Percentiles rank a stretch among this genome's conserved stretches.
Conservation (phyloP, 2,329 filamentous ascomycete genomes). For the Rosellinia necatrix region DNA sequence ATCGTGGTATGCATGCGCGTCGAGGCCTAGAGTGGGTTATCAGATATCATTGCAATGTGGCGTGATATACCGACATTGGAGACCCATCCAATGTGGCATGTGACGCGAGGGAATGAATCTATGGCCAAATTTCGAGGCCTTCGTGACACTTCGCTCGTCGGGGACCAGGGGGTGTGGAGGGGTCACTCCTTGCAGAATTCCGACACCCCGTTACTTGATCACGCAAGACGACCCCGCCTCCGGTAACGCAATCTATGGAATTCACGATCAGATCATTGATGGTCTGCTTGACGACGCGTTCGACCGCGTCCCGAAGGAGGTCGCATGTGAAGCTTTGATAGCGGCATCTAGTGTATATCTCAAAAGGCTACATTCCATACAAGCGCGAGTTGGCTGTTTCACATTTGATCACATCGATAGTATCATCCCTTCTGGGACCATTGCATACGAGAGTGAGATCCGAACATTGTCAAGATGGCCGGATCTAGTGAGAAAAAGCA, state of each 20-base stretch:
- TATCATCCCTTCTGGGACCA: not conserved
- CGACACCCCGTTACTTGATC: constrained; percentile 1
- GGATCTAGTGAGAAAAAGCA: constrained; percentile 48
- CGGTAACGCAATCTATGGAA: constrained; percentile 3
- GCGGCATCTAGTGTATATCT: constrained; percentile 1
- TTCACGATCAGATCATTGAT: constrained; percentile 2
- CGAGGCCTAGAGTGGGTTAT: constrained; percentile 2
- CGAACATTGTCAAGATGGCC: constrained; percentile 17
- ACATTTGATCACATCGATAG: constrained; percentile 3
- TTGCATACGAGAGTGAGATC: constrained; percentile 2
- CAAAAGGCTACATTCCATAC: constrained; percentile 5
- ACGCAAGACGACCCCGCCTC: constrained; percentile 8
- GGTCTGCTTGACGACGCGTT: constrained; percentile 2
- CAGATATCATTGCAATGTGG: not conserved
- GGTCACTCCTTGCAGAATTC: not conserved
- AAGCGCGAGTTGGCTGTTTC: constrained; percentile 6
- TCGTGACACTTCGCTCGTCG: not conserved
- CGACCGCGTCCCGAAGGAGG: constrained; percentile 1
- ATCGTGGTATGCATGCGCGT: constrained; percentile 2
- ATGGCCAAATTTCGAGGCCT: constrained; percentile 7
- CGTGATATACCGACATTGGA: constrained; percentile 11
- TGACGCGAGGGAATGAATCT: constrained; percentile 8
- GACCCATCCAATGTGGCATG: not conserved
- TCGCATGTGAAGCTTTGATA: constrained; percentile 3
- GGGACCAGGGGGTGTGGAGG: not conserved